Percentiles rank a stretch among this genome's conserved stretches.
Conservation (phyloP, 129 eudicot species). For the Gnaphalium uliginosum region DNA sequence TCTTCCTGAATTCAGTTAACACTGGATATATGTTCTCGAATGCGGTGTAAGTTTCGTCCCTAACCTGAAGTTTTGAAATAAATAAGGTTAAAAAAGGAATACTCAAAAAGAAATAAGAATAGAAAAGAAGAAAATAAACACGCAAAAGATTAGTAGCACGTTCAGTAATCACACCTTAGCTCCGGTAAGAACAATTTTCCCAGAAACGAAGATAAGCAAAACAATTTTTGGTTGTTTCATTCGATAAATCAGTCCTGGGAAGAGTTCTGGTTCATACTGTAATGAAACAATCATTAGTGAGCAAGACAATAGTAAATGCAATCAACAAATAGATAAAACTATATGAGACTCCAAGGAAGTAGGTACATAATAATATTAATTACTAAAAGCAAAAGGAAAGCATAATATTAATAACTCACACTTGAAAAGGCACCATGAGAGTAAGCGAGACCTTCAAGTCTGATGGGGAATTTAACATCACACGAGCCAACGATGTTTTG, state of each 20-base stretch:
- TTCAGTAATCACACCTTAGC: conserved; percentile 63
- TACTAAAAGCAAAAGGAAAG: not conserved
- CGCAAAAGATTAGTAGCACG: not conserved
- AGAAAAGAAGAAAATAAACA: not conserved
- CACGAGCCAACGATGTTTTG: conserved; percentile 93
- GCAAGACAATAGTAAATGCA: not conserved
- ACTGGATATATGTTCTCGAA: conserved; percentile 91
- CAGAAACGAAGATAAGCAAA: conserved; percentile 82
- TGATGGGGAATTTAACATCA: conserved; percentile 90
- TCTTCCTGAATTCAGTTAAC: conserved; percentile 72
- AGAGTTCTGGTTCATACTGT: conserved; percentile 86
- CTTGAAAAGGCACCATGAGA: conserved; percentile 88
- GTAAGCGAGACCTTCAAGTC: conserved; percentile 84
- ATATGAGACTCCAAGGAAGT: not conserved
- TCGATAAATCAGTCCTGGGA: conserved; percentile 88
- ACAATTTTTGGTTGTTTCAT: conserved; percentile 91
- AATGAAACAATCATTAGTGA: not conserved
- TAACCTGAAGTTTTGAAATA: conserved; percentile 44
- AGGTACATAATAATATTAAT: not conserved
- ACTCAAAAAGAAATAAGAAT: not conserved
- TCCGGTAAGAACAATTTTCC: conserved; percentile 89
- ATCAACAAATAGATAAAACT: not conserved
- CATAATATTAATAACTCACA: conserved; percentile 41
- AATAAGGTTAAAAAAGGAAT: not conserved
- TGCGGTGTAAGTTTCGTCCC: conserved; percentile 77